Percentiles rank a stretch among this genome's conserved stretches.
Evolutionary conservation across 495 filamentous ascomycete genomes (phyloP).

Genomic region (Massariosphaeria phaeospora): DNA sequence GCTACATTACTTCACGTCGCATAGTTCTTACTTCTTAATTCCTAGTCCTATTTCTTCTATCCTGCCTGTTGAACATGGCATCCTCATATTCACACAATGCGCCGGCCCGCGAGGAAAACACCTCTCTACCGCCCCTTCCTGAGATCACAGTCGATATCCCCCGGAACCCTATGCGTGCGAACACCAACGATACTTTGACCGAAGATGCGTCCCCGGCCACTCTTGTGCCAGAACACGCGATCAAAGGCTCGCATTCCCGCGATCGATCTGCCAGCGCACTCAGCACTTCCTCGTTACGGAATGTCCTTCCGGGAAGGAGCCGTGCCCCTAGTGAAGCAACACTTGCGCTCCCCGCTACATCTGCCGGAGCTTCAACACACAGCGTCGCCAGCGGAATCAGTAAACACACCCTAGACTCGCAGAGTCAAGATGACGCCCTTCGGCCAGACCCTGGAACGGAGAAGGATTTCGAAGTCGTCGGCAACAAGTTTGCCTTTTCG

Average conservation of each 20-base stretch:
- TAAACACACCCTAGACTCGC: conserved; percentile 3
- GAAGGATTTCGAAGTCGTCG: conserved; percentile 62
- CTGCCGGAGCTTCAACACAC: conserved; percentile 11
- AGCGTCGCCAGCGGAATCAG: conserved; percentile 5
- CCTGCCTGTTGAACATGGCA: conserved; percentile 21
- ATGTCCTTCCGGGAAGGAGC: conserved; percentile 4
- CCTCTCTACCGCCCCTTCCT: conserved; percentile 8
- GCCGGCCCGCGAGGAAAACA: background rate
- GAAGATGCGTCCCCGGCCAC: conserved; percentile 14
- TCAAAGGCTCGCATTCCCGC: conserved; percentile 9
- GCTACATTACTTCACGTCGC: too few relatives aligned
- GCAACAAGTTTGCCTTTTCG: conserved; percentile 78
- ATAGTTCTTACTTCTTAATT: conserved; percentile 2
- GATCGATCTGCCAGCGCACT: background rate
- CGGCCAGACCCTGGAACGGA: conserved; percentile 66
- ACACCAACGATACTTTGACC: conserved; percentile 11
- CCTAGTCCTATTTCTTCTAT: background rate
- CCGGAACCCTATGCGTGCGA: conserved; percentile 4
- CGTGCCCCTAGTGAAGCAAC: conserved; percentile 21
- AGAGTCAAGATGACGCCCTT: conserved; percentile 54
- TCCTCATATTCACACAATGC: background rate
- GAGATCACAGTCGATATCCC: conserved; percentile 22
- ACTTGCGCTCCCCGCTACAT: conserved; percentile 14
- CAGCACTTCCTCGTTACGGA: background rate
- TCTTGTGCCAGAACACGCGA: conserved; percentile 11